These are phyloP conservation scores for Didymella exigua DNA, from an alignment of 2,329 filamentous ascomycete species.

Conservation along the genomic window DNA sequence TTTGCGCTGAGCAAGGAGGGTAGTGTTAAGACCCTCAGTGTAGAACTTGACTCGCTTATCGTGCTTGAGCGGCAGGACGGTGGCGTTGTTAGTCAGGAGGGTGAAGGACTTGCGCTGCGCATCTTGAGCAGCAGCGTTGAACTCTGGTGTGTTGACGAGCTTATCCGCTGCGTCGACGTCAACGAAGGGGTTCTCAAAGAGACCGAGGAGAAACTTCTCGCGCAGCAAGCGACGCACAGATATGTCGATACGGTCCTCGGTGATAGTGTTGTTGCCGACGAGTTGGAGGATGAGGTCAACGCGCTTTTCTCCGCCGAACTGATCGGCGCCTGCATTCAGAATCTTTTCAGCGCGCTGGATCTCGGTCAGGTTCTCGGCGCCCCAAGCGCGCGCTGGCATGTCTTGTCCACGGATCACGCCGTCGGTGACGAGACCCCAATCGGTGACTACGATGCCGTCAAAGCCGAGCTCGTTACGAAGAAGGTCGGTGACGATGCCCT, in stretches of 20 bases:
- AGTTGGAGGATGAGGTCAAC: constrained; percentile 58
- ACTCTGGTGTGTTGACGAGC: constrained; percentile 55
- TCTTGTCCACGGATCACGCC: constrained; percentile 50
- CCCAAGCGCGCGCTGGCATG: constrained; percentile 59
- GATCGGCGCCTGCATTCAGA: constrained; percentile 59
- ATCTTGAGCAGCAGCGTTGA: constrained; percentile 47
- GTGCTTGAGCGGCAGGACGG: constrained; percentile 37
- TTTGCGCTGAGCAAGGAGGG: constrained; percentile 39
- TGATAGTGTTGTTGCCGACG: constrained; percentile 50
- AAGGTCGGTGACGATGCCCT: constrained; percentile 57
- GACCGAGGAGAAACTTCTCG: constrained; percentile 59
- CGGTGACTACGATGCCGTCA: constrained; percentile 58
- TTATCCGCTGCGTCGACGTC: constrained; percentile 51
- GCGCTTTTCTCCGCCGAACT: constrained; percentile 58
- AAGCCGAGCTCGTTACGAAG: constrained; percentile 57
- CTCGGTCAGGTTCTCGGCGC: constrained; percentile 54
- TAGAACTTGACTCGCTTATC: constrained; percentile 40
- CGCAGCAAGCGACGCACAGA: constrained; percentile 55
- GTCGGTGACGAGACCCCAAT: constrained; percentile 61
- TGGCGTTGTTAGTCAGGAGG: constrained; percentile 45
- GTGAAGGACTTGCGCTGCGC: constrained; percentile 48
- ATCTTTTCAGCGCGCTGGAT: constrained; percentile 52
- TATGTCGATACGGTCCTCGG: constrained; percentile 53
- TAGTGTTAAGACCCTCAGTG: constrained; percentile 44
- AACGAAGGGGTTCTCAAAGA: constrained; percentile 60